Percentiles rank a stretch among this genome's conserved stretches.
These are phyloP conservation scores for Oryza glaberrima DNA, from an alignment of 176 grass and related monocot species.

Conservation along the genomic window DNA sequence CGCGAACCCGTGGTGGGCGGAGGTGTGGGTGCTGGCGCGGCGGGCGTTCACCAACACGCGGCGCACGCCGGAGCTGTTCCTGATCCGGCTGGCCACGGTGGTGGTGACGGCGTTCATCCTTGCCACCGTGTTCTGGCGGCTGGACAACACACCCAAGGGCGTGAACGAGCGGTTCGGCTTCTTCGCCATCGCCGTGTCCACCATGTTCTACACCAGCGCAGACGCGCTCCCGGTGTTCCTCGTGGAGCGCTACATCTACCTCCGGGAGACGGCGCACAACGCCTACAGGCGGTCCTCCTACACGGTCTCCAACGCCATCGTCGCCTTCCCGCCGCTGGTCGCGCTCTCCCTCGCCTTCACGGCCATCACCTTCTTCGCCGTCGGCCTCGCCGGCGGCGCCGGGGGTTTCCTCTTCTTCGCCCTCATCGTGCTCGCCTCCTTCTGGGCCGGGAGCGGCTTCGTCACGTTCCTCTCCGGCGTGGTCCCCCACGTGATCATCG, in stretches of 20 bases:
- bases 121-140: constrained; percentile 76
- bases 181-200: constrained; percentile 81
- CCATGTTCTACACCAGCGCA: constrained; percentile 82
- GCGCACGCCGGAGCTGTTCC: constrained; percentile 73
- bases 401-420: constrained; percentile 62
- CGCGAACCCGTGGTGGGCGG: constrained; percentile 82
- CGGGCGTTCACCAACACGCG: constrained; percentile 71
- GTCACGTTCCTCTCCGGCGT: constrained; percentile 80
- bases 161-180: constrained; percentile 70
- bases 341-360: constrained; percentile 67
- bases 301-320: constrained; percentile 65
- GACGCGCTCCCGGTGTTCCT: constrained; percentile 89
- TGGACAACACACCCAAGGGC: constrained; percentile 77
- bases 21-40: constrained; percentile 66
- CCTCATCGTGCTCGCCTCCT: constrained; percentile 65
- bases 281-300: constrained; percentile 82
- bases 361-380: constrained; percentile 65
- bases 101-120: constrained; percentile 71
- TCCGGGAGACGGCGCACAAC: constrained; percentile 78
- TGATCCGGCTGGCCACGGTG: constrained; percentile 61
- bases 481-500: constrained; percentile 68
- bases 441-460: constrained; percentile 80
- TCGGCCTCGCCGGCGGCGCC: constrained; percentile 61
- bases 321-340: constrained; percentile 68
- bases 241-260: constrained; percentile 80